Evolutionary conservation across 257 asterid species (phyloP), one percentile per base, ranked within the genome.

Genomic region (Echites panduratus): DNA sequence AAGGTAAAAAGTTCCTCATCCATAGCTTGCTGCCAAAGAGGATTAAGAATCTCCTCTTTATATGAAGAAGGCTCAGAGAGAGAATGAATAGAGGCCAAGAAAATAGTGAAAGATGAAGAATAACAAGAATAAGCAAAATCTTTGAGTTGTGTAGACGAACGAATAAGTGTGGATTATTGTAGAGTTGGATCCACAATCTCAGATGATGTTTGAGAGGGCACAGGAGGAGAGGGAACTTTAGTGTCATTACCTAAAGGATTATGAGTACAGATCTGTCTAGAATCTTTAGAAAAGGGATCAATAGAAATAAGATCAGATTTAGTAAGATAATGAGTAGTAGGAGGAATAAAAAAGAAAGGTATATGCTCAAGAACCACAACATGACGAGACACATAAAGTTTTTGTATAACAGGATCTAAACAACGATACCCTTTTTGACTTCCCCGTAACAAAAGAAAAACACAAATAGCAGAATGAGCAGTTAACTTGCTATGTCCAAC

Each of bases 351-450:
- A 12, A n/a, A 38, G 13, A 20, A 74, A 19, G 41, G 38, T 7
- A 62, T 73, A 65, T 73, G 27, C 16, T 62, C 61, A 35, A 66
- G 66, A n/a, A 74, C 65, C 8, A 48, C 22, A 48, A 65, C 78
- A 74, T 52, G 38, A 5, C 48, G 64, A 29, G 47, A 32, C 52
- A 73, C 65, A 64, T 48, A 64, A 9, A 64, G 26, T 47, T 63
- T 62, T 38, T 38, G 5, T 38, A 38, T 38, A 2, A 38, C 5
- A 38, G 43, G 4, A 38, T 2, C 43, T 2, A 38, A 38, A 38
- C 22, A n/a, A n/a, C n/a, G n/a, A 35, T 6, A n/a, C n/a, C n/a
- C n/a, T 73, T 47, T 62, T 27, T 9, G 4, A 45, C 62, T 7
- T 22, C 71, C 24, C 35, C 29, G 29, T 48, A 43, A 45, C 53